These are phyloP conservation scores for Coprinopsis sp. DNA, from an alignment of 768 basidiomycete genomes.

Conservation along the genomic window DNA sequence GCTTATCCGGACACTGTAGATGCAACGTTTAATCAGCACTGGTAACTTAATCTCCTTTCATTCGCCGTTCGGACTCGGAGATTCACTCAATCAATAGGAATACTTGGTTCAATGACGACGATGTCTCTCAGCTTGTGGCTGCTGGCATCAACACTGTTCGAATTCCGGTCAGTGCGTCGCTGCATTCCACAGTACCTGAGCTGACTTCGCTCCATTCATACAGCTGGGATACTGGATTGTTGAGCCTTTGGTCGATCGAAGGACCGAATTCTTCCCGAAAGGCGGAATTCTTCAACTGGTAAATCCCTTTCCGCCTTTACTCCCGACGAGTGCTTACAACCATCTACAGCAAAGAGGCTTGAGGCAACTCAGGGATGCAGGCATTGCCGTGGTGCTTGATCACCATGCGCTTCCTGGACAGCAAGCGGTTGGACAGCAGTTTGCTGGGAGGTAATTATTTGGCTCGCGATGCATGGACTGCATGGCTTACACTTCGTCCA, in stretches of 20 bases:
- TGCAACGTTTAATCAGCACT: constrained; percentile 54
- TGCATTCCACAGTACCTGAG: background rate
- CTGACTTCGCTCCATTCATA: background rate
- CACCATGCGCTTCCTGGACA: constrained; percentile 74
- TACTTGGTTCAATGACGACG: constrained; percentile 65
- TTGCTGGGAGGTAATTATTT: constrained; percentile 55
- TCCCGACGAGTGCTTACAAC: background rate
- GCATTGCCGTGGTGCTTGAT: constrained; percentile 60
- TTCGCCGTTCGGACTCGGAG: background rate
- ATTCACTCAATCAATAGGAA: constrained; percentile 34
- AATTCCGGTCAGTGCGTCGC: constrained; percentile 50
- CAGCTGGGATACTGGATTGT: constrained; percentile 84
- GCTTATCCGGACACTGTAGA: constrained; percentile 60
- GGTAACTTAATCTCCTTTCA: constrained; percentile 31
- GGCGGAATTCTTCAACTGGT: constrained; percentile 69
- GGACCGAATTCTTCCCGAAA: constrained; percentile 57
- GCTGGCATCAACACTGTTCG: constrained; percentile 73
- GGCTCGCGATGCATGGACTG: background rate
- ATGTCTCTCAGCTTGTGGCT: constrained; percentile 50
- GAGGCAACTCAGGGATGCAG: constrained; percentile 51
- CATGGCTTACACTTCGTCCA: constrained; percentile 19
- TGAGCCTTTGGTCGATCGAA: constrained; percentile 62
- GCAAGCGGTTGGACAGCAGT: constrained; percentile 53
- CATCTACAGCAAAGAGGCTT: constrained; percentile 51
- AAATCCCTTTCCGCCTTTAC: constrained; percentile 15